phyloP scores from a whole-genome alignment of 495 filamentous ascomycete genomes.

The Hypoxylon intermedium region DNA sequence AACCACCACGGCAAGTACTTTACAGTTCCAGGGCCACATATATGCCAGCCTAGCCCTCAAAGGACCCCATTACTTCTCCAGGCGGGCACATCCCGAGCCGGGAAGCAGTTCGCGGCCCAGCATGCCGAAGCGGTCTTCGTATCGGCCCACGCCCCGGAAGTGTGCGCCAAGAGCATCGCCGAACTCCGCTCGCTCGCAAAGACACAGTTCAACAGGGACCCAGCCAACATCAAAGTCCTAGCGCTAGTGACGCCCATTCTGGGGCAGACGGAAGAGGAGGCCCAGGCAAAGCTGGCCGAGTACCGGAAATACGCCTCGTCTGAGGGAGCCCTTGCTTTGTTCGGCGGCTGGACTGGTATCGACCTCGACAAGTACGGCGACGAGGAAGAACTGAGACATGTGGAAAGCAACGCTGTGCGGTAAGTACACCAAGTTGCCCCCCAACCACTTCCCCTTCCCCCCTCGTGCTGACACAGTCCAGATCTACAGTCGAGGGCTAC shows the following conservation, averaged over 20 bases:
- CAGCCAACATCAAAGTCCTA: constrained; percentile 61
- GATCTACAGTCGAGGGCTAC: constrained; percentile 52
- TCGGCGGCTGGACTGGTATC: constrained; percentile 69
- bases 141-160: constrained; percentile 55
- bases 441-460: background rate
- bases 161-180: constrained; percentile 54
- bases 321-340: constrained; percentile 66
- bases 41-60: constrained; percentile 69
- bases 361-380: constrained; percentile 61
- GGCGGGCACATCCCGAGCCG: constrained; percentile 68
- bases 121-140: constrained; percentile 67
- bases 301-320: constrained; percentile 59
- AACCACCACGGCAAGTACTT: constrained; percentile 73
- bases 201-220: constrained; percentile 55
- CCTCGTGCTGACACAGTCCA: constrained; percentile 3
- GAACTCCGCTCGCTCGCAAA: constrained; percentile 56
- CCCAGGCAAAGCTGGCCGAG: constrained; percentile 57
- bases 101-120: constrained; percentile 69
- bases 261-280: constrained; percentile 61
- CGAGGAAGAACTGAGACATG: constrained; percentile 64
- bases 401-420: constrained; percentile 69
- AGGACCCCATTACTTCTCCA: constrained; percentile 70
- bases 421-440: constrained; percentile 36
- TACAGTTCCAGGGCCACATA: constrained; percentile 68
- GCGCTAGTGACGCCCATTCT: constrained; percentile 56